These are phyloP conservation scores for Sporisorium iseilematis-ciliati DNA, from an alignment of 1,284 basidiomycete genomes.

Conservation along the genomic window DNA sequence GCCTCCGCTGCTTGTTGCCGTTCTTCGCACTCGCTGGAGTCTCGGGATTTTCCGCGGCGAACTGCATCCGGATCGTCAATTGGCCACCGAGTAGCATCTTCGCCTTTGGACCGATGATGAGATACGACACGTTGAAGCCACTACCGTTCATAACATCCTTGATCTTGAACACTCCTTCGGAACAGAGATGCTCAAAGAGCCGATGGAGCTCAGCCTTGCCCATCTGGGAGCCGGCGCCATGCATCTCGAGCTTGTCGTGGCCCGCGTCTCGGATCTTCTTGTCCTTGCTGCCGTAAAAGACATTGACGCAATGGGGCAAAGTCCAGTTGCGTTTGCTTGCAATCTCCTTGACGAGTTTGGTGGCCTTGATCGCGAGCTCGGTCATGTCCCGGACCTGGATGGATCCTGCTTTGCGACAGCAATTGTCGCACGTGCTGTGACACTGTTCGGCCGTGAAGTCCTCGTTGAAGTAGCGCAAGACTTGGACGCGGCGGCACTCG, in stretches of 20 bases:
- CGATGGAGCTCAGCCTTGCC: conserved; percentile 75
- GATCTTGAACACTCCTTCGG: conserved; percentile 71
- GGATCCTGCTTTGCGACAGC: conserved; percentile 67
- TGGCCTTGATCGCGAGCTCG: conserved; percentile 72
- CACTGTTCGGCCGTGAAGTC: conserved; percentile 76
- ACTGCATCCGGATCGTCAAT: conserved; percentile 53
- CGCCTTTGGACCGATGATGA: conserved; percentile 36
- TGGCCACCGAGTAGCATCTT: conserved; percentile 35
- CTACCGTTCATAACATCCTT: conserved; percentile 64
- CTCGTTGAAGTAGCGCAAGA: conserved; percentile 81
- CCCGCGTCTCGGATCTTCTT: conserved; percentile 73
- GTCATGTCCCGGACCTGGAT: conserved; percentile 73
- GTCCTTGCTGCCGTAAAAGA: conserved; percentile 77
- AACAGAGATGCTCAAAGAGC: conserved; percentile 75
- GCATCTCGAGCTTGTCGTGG: conserved; percentile 73
- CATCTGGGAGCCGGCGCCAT: conserved; percentile 75
- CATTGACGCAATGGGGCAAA: conserved; percentile 73
- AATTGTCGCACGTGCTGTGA: conserved; percentile 80
- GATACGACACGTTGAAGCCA: conserved; percentile 70
- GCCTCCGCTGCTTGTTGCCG: conserved; percentile 15
- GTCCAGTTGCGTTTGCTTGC: conserved; percentile 71
- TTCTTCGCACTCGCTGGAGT: conserved; percentile 33
- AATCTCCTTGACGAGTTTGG: conserved; percentile 75
- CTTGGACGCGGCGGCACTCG: conserved; percentile 86
- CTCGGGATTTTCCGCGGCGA: conserved; percentile 37